Percentiles rank a stretch among this genome's conserved stretches.
phyloP scores from a whole-genome alignment of 2,329 filamentous ascomycete genomes.

The Fusarium virguliforme region DNA sequence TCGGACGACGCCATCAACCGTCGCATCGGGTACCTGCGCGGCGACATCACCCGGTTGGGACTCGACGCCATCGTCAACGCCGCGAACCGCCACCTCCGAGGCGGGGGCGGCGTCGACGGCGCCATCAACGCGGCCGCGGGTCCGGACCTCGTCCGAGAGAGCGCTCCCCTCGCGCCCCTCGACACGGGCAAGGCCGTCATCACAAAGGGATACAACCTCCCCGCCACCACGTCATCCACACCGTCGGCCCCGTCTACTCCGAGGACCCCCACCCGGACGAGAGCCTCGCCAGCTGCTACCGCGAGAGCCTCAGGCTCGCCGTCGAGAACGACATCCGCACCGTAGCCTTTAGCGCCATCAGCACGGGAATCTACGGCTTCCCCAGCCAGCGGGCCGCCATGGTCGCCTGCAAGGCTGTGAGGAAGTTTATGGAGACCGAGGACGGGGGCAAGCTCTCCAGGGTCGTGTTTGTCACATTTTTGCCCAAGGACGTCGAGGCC shows the following conservation, averaged over 20 bases:
- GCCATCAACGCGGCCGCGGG: conserved; percentile 92
- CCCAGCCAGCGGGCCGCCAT: conserved; percentile 80
- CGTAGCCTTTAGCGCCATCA: conserved; percentile 87
- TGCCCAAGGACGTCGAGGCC: conserved; percentile 80
- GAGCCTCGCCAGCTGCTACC: conserved; percentile 77
- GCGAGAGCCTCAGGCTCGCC: conserved; percentile 79
- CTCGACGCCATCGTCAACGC: conserved; percentile 94
- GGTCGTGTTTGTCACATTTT: conserved; percentile 89
- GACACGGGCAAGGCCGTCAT: conserved; percentile 85
- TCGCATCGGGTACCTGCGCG: conserved; percentile 78
- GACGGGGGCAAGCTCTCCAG: conserved; percentile 72
- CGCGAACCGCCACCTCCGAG: conserved; percentile 83
- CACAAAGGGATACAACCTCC: conserved; percentile 82
- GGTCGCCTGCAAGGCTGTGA: conserved; percentile 76
- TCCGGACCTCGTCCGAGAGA: conserved; percentile 77
- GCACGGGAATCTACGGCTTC: conserved; percentile 93
- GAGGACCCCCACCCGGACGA: conserved; percentile 59
- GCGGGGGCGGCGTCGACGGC: conserved; percentile 92
- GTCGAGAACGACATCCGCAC: conserved; percentile 76
- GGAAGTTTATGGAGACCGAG: conserved; percentile 67
- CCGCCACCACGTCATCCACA: conserved; percentile 88
- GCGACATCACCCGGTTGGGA: conserved; percentile 85
- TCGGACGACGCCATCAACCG: conserved; percentile 74
- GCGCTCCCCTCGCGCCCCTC: conserved; percentile 80
- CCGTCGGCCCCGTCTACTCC: conserved; percentile 87